Percentiles rank a stretch among this genome's conserved stretches.
These are phyloP conservation scores for Arthrobotrys conoides DNA, from an alignment of 2,329 filamentous ascomycete species.

Conservation along the genomic window DNA sequence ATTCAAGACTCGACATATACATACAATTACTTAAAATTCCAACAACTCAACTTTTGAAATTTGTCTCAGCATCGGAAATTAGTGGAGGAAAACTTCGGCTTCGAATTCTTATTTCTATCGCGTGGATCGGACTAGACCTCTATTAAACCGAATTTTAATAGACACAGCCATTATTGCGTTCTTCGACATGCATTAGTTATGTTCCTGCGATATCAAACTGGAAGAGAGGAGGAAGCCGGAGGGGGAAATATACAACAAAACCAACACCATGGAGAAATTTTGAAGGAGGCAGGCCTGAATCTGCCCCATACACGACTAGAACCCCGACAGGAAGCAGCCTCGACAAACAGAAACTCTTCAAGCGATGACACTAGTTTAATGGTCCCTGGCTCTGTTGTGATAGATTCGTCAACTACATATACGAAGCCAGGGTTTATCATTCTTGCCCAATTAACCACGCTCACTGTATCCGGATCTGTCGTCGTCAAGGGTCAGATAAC, in stretches of 20 bases:
- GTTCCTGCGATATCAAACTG: slow-evolving; percentile 47
- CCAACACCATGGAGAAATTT: slow-evolving; percentile 42
- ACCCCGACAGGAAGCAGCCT: slow-evolving; percentile 38
- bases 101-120: slow-evolving; percentile 21
- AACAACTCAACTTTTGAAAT: not conserved
- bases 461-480: slow-evolving; percentile 42
- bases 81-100: slow-evolving; percentile 24
- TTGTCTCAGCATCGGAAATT: slow-evolving; percentile 33
- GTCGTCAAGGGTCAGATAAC: slow-evolving; percentile 49
- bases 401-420: slow-evolving; percentile 54
- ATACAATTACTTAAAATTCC: not conserved
- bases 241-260: slow-evolving; percentile 47
- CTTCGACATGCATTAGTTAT: slow-evolving; percentile 46
- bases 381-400: slow-evolving; percentile 32
- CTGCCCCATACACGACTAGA: slow-evolving; percentile 8
- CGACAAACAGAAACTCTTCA: slow-evolving; percentile 10
- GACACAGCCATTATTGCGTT: slow-evolving; percentile 13
- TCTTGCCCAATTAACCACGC: slow-evolving; percentile 43
- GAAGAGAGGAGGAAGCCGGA: slow-evolving; percentile 32
- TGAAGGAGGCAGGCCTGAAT: not conserved
- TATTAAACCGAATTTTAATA: slow-evolving; percentile 22
- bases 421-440: slow-evolving; percentile 55
- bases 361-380: slow-evolving; percentile 24
- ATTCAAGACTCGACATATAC: not conserved
- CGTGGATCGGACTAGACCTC: not conserved